Conservation (phyloP, 768 basidiomycete species). For the Jaapia argillacea region DNA sequence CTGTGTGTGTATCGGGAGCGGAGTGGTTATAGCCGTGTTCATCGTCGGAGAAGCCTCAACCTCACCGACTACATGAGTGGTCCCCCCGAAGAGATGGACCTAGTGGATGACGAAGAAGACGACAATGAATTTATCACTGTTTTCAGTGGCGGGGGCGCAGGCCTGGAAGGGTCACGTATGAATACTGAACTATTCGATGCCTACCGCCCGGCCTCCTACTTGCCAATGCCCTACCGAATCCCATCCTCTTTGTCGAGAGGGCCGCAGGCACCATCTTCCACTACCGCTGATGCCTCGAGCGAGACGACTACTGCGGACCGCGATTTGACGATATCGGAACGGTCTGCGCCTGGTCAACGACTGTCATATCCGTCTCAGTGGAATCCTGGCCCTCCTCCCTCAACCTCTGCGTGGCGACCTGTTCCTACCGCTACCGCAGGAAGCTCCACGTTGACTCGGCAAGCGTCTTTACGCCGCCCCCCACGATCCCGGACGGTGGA, state of each 20-base stretch:
- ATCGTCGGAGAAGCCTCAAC: constrained; percentile 15
- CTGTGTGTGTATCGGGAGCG: constrained; percentile 41
- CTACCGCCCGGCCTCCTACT: constrained; percentile 18
- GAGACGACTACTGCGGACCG: too few species aligned
- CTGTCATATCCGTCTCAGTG: too few species aligned
- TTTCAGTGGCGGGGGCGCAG: constrained; percentile 26
- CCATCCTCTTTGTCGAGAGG: background rate
- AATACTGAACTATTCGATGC: constrained; percentile 61
- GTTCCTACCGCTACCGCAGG: constrained; percentile 6
- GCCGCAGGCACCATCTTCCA: too few species aligned
- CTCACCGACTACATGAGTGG: constrained; percentile 42
- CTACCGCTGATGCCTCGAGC: too few species aligned
- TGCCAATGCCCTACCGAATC: background rate
- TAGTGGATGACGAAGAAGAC: constrained; percentile 50
- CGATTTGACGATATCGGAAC: too few species aligned
- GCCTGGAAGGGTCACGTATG: constrained; percentile 44
- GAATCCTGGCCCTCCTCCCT: too few species aligned
- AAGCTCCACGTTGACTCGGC: constrained; percentile 31
- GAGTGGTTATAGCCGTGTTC: background rate
- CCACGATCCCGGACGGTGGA: constrained; percentile 45
- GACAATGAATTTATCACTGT: too few species aligned
- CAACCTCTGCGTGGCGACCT: constrained; percentile 1
- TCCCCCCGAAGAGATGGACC: constrained; percentile 44
- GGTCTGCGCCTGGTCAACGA: too few species aligned
- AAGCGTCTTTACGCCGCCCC: constrained; percentile 52